Evolutionary conservation across 352 stramenopile species (phyloP), one percentile per base, ranked within the genome.

Genomic region (Hyaloperonospora arabidopsidis): DNA sequence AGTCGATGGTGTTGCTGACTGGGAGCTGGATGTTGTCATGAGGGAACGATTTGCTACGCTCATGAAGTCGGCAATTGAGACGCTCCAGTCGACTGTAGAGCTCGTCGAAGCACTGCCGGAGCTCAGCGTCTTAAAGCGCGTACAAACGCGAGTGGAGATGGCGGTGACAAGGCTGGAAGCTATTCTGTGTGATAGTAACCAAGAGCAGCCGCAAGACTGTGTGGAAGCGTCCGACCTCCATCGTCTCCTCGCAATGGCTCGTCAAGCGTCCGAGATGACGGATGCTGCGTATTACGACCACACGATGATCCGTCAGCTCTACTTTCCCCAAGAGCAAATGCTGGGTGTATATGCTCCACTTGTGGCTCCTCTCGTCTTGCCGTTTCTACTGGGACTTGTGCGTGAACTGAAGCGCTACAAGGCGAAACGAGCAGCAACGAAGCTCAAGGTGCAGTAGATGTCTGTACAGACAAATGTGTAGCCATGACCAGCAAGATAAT

Each of bases 301-400:
- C 57, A 84, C 76, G 22, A 86, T 86, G 76, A 83, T 84, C 56
- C 76, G 73, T 1, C 76, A 86, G 50, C 63, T 86, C 29, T 86
- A 86, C 52, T 86, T 86, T 48, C 76, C 76, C 6, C 71, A 86
- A 60, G 76, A 84, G 46, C 73, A 86, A 19, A 82, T 86, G 68
- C 51, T 83, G 19, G 76, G 73, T 2, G 76, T 86, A 11, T 86
- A 84, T 47, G 73, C 74, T 7, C 76, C 76, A 32, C 67, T 86
- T 21, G 67, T 86, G 1, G 76, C 76, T 17, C 76, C 76, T 28
- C 63, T 86, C n/a, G 54, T 86, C 15, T 54, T 86, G 29, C 76
- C 76, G 3, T 84, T 86, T 49, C 46, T 86, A 32, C 45, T 84
- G 34, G 76, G 76, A 1, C 35, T 84, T 41, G 54, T 83, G 8